These are phyloP conservation scores for Echinosophora koreensis DNA, from an alignment of 306 rosid genomes.

Conservation along the genomic window DNA sequence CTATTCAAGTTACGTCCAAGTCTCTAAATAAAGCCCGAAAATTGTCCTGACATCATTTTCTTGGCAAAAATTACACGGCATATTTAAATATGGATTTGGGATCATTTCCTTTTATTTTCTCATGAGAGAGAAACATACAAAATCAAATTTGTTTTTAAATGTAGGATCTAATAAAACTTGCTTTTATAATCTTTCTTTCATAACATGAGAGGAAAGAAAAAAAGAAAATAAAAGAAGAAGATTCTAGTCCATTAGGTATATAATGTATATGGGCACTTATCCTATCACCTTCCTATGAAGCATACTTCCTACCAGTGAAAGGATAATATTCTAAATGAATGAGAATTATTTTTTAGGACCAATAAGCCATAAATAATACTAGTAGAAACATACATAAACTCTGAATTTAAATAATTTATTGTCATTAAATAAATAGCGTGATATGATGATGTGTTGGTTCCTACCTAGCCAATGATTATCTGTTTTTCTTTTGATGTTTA, in stretches of 20 bases:
- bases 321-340: neutral
- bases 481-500: no score
- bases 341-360: no score
- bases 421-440: neutral
- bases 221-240: no score
- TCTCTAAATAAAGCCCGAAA: neutral
- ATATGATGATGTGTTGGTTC: neutral
- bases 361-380: neutral
- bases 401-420: neutral
- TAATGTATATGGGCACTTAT: no score
- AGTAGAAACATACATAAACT: neutral
- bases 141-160: no score
- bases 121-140: no score
- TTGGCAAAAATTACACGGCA: neutral
- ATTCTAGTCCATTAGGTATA: no score
- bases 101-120: no score
- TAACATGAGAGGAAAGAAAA: no score
- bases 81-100: neutral
- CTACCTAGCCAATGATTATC: neutral
- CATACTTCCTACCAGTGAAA: neutral
- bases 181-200: no score
- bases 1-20: no score
- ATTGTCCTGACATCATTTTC: neutral
- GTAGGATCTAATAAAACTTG: no score
- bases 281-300: neutral